These are phyloP conservation scores for Gossypium schwendimanii DNA, from an alignment of 441 rosid species.

Conservation along the genomic window DNA sequence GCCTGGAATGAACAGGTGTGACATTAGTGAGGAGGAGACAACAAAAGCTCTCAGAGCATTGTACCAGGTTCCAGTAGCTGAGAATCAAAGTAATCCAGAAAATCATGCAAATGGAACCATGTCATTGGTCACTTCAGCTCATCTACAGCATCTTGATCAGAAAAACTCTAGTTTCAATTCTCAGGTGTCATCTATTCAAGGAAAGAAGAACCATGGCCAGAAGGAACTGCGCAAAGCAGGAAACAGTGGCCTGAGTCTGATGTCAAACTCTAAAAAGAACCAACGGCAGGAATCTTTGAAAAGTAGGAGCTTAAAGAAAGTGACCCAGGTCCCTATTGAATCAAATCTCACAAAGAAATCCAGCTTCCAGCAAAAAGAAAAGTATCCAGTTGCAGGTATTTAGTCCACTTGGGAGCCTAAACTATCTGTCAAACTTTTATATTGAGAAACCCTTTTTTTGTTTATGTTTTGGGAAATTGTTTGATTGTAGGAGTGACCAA, in stretches of 20 bases:
- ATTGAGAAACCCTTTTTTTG: constrained; percentile 1
- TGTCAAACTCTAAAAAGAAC: constrained; percentile 27
- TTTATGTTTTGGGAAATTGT: constrained; percentile 17
- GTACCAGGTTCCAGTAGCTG: constrained; percentile 23
- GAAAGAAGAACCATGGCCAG: constrained; percentile 30
- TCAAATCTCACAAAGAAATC: constrained; percentile 23
- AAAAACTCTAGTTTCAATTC: constrained; percentile 24
- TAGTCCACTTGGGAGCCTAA: constrained; percentile 6
- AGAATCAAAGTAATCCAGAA: constrained; percentile 22
- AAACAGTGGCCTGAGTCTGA: constrained; percentile 21
- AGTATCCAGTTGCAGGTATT: constrained; percentile 26
- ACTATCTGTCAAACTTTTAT: background rate
- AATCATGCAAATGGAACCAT: constrained; percentile 25
- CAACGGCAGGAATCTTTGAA: constrained; percentile 29
- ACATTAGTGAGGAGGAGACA: constrained; percentile 60
- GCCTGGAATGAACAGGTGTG: constrained; percentile 72
- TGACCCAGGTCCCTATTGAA: constrained; percentile 27
- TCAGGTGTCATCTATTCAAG: constrained; percentile 21
- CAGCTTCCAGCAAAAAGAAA: constrained; percentile 20
- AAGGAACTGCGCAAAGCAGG: constrained; percentile 31
- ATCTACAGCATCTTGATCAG: constrained; percentile 22
- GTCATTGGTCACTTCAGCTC: constrained; percentile 17
- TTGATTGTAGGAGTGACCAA: constrained; percentile 29
- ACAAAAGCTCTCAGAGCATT: constrained; percentile 36
- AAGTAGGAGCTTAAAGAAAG: constrained; percentile 36